A percentile compares a stretch with the other conserved stretches of the same genome.
phyloP scores from a whole-genome alignment of 2,329 filamentous ascomycete genomes.

The Aspergillus thermomutatus region DNA sequence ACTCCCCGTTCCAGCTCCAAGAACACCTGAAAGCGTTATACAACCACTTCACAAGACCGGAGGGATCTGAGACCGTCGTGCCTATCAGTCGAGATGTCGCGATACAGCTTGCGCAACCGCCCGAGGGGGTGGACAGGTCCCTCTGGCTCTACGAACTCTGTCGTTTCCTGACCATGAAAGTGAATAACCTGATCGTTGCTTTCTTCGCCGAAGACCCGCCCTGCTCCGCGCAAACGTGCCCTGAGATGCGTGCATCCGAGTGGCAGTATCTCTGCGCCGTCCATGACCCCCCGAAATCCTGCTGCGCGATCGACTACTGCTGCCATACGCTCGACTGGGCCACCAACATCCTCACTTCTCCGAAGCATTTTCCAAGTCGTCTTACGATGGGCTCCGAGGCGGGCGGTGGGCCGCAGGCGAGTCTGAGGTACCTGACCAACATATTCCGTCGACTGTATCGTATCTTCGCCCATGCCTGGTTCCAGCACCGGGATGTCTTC shows the following conservation, averaged over 20 bases:
- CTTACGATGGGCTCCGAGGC: conserved; percentile 56
- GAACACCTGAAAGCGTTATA: conserved; percentile 94
- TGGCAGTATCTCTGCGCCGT: conserved; percentile 99
- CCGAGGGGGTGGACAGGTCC: conserved; percentile 75
- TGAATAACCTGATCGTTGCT: conserved; percentile 85
- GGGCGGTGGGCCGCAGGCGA: conserved; percentile 41
- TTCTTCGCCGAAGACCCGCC: conserved; percentile 89
- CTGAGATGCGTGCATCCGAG: conserved; percentile 97
- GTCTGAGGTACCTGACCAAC: conserved; percentile 72
- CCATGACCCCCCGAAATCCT: conserved; percentile 92
- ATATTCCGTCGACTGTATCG: conserved; percentile 92
- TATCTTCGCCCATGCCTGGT: conserved; percentile 99
- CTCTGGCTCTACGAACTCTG: conserved; percentile 98
- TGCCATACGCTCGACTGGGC: conserved; percentile 99
- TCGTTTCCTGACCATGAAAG: conserved; percentile 90
- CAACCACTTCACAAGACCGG: conserved; percentile 69
- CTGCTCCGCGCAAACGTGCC: conserved; percentile 84
- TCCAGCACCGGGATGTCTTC: conserved; percentile 91
- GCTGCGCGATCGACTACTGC: conserved; percentile 98
- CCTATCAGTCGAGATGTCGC: conserved; percentile 76
- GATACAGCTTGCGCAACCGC: conserved; percentile 71
- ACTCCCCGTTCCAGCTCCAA: conserved; percentile 95
- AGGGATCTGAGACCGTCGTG: conserved; percentile 56
- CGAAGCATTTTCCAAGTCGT: conserved; percentile 91
- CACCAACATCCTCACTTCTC: conserved; percentile 86